Percentiles rank a stretch among this genome's conserved stretches.
phyloP scores from a whole-genome alignment of 306 rosid genomes.

The Carpinus fangiana region DNA sequence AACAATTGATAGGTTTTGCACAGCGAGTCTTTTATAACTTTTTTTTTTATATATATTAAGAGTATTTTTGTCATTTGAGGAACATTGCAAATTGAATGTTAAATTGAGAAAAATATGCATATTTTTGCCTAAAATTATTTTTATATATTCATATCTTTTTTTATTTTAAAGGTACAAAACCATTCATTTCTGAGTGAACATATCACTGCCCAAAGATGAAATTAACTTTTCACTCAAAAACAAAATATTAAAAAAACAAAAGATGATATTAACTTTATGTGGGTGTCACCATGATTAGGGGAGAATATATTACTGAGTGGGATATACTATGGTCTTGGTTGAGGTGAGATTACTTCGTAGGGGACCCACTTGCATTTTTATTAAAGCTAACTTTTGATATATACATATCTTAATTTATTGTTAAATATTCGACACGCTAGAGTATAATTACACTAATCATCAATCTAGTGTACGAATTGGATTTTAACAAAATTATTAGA shows the following conservation, averaged over 20 bases:
- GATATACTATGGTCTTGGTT: not conserved
- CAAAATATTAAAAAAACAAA: not conserved
- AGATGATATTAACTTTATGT: not conserved
- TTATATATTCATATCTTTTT: too few relatives aligned
- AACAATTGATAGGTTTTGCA: too few relatives aligned
- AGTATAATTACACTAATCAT: not conserved
- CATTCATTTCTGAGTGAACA: not conserved
- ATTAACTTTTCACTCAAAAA: not conserved
- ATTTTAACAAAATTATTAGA: not conserved
- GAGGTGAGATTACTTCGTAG: not conserved
- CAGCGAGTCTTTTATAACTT: too few relatives aligned
- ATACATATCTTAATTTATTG: too few relatives aligned
- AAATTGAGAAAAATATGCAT: too few relatives aligned
- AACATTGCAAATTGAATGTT: too few relatives aligned
- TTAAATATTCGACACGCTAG: too few relatives aligned
- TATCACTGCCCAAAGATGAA: constrained; percentile 12
- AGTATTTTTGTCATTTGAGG: too few relatives aligned
- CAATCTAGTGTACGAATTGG: not conserved
- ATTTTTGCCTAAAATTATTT: too few relatives aligned
- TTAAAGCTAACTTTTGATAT: not conserved
- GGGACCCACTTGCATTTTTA: not conserved
- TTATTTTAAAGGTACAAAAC: not conserved
- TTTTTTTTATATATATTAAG: too few relatives aligned
- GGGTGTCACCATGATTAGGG: constrained; percentile 1
- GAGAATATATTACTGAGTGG: constrained; percentile 3